These are phyloP conservation scores for Colletotrichum sp. DNA, from an alignment of 2,329 filamentous ascomycete species.

Conservation along the genomic window DNA sequence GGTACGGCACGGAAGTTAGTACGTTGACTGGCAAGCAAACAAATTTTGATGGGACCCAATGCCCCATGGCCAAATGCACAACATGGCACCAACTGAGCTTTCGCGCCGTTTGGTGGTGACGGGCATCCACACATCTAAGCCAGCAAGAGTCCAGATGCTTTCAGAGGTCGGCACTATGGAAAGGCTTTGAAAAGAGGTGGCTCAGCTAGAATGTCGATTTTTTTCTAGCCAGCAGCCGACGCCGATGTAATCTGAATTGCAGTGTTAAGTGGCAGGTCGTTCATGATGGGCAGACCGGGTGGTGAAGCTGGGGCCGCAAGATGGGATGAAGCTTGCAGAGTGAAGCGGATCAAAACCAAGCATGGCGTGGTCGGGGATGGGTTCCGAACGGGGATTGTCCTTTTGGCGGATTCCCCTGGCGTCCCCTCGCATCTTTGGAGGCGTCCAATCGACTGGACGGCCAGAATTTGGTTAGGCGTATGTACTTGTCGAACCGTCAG, in stretches of 20 bases:
- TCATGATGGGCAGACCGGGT: background rate
- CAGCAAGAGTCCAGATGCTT: background rate
- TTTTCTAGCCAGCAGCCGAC: background rate
- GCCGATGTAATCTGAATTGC: background rate
- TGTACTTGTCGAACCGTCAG: background rate
- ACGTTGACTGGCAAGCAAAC: slow-evolving; percentile 18
- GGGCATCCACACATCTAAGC: background rate
- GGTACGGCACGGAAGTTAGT: slow-evolving; percentile 22
- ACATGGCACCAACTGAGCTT: background rate
- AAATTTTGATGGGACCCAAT: background rate
- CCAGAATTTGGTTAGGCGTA: background rate
- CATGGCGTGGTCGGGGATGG: slow-evolving; percentile 10
- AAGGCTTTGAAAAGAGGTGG: background rate
- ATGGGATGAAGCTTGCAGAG: slow-evolving; percentile 20
- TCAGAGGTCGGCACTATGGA: background rate
- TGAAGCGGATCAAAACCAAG: slow-evolving; percentile 6
- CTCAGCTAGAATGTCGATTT: background rate
- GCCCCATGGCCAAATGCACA: slow-evolving; percentile 1
- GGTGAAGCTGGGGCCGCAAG: slow-evolving; percentile 6
- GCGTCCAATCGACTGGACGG: background rate
- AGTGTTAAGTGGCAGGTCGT: background rate
- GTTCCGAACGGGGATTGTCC: slow-evolving; percentile 18
- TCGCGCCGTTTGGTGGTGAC: background rate
- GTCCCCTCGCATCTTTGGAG: slow-evolving; percentile 4
- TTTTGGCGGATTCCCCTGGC: slow-evolving; percentile 4